Base-by-base conservation (phyloP, 208 protist species). In the Angomonas deanei region DNA sequence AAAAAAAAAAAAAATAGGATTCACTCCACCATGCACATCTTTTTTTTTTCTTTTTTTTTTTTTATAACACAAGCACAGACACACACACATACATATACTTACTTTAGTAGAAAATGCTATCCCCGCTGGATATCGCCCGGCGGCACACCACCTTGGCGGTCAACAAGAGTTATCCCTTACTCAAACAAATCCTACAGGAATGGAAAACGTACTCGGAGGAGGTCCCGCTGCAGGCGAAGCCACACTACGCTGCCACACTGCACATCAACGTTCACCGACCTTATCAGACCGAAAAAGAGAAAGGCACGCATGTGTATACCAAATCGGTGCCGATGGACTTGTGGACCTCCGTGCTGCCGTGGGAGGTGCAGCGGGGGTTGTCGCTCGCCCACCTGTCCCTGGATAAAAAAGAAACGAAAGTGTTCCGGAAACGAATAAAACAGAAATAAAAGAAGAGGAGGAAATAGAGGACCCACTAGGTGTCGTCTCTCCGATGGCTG, bases 281-380 rank as follows among this genome's bases (percentile, higher is more conserved):
- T 17, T 52, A 23, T 21, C 8, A 4, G 28, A 34, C 21, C 15
- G 50, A n/a, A 36, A 24, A 4, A 34, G 50, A 24, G 24, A 3
- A 57, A 57, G 28, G 3, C 4, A 10, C 28, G 5, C 30, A 34
- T 23, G 27, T 1, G 5, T 30, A 54, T 26, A 27, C 15, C 15
- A 76, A 71, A 31, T 56, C 63, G 4, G 67, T 94, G 33, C 85
- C 84, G 15, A 64, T 94, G 64, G 66, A 62, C 13, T 66, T 94
- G 50, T 94, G 84, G 82, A 85, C 88, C 8, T 74, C 88, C 17
- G 68, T 94, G 61, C 74, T 94, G 59, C 88, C 88, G 10, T 94
- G 88, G 85, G 84, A 94, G 66, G 80, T 91, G 72, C 84, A 92
- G 62, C 80, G 85, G 3, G 88, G 88, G 10, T 80, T 94, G 17